Base-by-base conservation (phyloP, 768 basidiomycete genomes). In the Baorangia bicolor region DNA sequence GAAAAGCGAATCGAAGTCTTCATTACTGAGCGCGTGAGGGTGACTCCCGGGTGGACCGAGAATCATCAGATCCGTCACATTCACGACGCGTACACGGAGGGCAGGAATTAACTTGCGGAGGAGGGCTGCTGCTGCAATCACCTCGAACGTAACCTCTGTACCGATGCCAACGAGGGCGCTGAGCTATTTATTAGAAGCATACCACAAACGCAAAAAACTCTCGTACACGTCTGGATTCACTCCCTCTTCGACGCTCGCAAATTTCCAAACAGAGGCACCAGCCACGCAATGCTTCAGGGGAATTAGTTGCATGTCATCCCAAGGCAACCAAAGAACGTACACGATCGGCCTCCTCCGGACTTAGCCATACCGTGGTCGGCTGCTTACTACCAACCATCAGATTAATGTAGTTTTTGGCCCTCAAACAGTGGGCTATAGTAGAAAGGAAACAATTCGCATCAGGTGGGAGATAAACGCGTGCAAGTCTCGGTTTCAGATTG, bases 381-480 rank as follows among this genome's bases (percentile, higher is more conserved):
- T 89, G 86, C 74, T 94, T 95, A 69, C 87, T 90, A 25, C 92
- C 92, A 34, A 94, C 90, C 80, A 97, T 90, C 55, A 93, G 71
- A 67, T 94, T 93, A 50, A 93, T 74, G 57, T 94, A 94, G 71
- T 92, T 88, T 77, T 89, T 92, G 23, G 90, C 85, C 47, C 87
- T 74, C 65, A 95, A 70, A 63, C 90, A 93, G 69, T 95, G 94
- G 4, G 88, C 82, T 52, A 95, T 79, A 23, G 91, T 92, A 34
- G 86, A 88, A 58, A 94, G 74, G 74, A 88, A 85, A 64, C 88
- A 88, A 69, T 95, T 94, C 13, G 90, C 89, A 63, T 96, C 94
- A n/a, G 94, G 90, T 0, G 92, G 90, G 23, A 94, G 77, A 67
- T 92, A 94, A 5, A 93, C 88, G 3, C 92, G 81, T 0, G 87